Evolutionary conservation across 257 asterid species (phyloP), one percentile per base, ranked within the genome.

Genomic region (Perilla frutescens): DNA sequence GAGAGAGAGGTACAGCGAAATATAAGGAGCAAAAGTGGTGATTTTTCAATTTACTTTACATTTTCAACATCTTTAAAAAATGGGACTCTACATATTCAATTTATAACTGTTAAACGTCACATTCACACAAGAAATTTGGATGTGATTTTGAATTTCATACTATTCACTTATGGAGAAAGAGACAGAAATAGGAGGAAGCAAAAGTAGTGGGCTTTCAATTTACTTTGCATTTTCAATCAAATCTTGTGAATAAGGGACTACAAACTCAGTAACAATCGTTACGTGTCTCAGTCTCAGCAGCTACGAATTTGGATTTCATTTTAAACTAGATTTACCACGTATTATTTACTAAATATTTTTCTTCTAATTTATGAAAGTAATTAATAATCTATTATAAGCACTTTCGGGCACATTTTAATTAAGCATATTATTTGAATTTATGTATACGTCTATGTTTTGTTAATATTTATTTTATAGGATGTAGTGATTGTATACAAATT

Each of bases 201-300:
- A 7, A 37, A 39, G 7, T 13, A 60, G 31, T 60, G 31, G 7
- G 5, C 66, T 60, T 60, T 60, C 29, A 36, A 37, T 13, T 61
- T 61, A 14, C 66, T 61, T 8, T 39, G 49, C 47, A 39, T 61
- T 61, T 58, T n/a, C 34, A 6, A 39, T 61, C 66, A 37, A 58
- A 61, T 61, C 20, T 37, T 61, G 48, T 61, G 7, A n/a, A 37
- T 4, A n/a, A 6, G n/a, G 5, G 64, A 13, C 44, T 32, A 7
- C 49, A n/a, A 61, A 37, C n/a, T 14, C 7, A 37, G 49, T 14
- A 61, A 34, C 4, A 34, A 39, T 39, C 32, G 66, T 61, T 61
- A 61, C 49, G 13, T 40, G 49, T 61, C 66, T n/a, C 9, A n/a
- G 13, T 61, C 49, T n/a, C 6, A 34, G 37, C 37, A 34, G 15